A percentile compares a stretch with the other conserved stretches of the same genome.
Conservation (phyloP, 2,329 filamentous ascomycete genomes). For the Ophiosphaerella narmari region DNA sequence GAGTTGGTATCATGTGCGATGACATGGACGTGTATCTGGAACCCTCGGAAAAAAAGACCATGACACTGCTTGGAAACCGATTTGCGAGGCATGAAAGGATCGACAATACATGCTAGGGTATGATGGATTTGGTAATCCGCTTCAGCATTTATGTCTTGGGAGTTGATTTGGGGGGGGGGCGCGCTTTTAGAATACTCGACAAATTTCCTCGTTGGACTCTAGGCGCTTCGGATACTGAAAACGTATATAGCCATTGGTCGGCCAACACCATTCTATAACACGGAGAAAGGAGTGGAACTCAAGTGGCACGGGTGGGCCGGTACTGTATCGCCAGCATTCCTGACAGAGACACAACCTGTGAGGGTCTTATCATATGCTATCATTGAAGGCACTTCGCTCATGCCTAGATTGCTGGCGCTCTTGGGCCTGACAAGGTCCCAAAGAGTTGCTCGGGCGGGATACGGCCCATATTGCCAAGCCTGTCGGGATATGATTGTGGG, state of each 20-base stretch:
- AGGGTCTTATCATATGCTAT: background rate
- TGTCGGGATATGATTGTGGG: conserved; percentile 60
- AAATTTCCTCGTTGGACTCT: background rate
- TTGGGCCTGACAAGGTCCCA: conserved; percentile 39
- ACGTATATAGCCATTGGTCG: background rate
- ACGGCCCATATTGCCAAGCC: conserved; percentile 54
- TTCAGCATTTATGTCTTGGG: background rate
- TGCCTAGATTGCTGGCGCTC: conserved; percentile 39
- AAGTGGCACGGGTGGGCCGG: background rate
- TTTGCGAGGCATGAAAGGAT: background rate
- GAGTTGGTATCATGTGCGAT: background rate
- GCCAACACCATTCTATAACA: background rate
- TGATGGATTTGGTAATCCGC: background rate
- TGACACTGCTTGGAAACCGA: background rate
- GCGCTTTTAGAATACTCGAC: background rate
- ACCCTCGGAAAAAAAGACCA: background rate
- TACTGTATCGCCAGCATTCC: background rate
- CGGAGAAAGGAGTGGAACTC: background rate
- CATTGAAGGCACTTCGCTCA: background rate
- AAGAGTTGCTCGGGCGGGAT: conserved; percentile 55
- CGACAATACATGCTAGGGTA: background rate
- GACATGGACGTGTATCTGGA: background rate
- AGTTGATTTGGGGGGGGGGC: background rate
- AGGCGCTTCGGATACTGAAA: background rate
- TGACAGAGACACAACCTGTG: background rate